These are phyloP conservation scores for Aspergillus aculeatinus DNA, from an alignment of 2,329 filamentous ascomycete genomes.

Conservation along the genomic window DNA sequence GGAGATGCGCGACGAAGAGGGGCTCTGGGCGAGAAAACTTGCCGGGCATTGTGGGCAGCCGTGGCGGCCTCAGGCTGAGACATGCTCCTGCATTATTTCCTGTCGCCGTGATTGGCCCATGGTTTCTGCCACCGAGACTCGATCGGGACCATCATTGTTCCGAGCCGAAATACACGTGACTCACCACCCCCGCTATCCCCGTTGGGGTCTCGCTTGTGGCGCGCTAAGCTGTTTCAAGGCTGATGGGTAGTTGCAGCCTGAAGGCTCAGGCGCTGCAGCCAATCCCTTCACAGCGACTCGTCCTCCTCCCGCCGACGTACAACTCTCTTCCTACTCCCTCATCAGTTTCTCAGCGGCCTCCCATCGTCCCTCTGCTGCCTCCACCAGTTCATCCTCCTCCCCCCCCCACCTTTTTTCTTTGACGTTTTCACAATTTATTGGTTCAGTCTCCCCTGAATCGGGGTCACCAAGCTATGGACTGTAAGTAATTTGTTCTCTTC, in stretches of 20 bases:
- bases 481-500: slow-evolving; percentile 51
- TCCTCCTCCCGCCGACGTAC: slow-evolving; percentile 27
- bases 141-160: slow-evolving; percentile 15
- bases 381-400: slow-evolving; percentile 28
- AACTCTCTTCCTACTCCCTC: slow-evolving; percentile 39
- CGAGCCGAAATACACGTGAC: slow-evolving; percentile 18
- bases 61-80: slow-evolving; percentile 20
- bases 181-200: slow-evolving; percentile 15
- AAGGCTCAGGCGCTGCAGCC: slow-evolving; percentile 26
- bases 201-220: slow-evolving; percentile 24
- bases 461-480: slow-evolving; percentile 59
- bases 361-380: slow-evolving; percentile 35
- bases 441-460: slow-evolving; percentile 35
- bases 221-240: slow-evolving; percentile 12
- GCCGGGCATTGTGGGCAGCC: slow-evolving; percentile 26
- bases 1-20: slow-evolving; percentile 21
- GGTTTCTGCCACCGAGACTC: slow-evolving; percentile 6
- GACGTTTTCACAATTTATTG: slow-evolving; percentile 34
- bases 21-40: slow-evolving; percentile 26
- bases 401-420: slow-evolving; percentile 21
- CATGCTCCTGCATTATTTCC: slow-evolving; percentile 20
- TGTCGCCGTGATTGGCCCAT: slow-evolving; percentile 20
- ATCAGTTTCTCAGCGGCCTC: slow-evolving; percentile 30
- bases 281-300: slow-evolving; percentile 31
- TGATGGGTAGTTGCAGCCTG: slow-evolving; percentile 24